Evolutionary conservation across 495 filamentous ascomycete genomes (phyloP).

Genomic region (Aspergillus nidulans): DNA sequence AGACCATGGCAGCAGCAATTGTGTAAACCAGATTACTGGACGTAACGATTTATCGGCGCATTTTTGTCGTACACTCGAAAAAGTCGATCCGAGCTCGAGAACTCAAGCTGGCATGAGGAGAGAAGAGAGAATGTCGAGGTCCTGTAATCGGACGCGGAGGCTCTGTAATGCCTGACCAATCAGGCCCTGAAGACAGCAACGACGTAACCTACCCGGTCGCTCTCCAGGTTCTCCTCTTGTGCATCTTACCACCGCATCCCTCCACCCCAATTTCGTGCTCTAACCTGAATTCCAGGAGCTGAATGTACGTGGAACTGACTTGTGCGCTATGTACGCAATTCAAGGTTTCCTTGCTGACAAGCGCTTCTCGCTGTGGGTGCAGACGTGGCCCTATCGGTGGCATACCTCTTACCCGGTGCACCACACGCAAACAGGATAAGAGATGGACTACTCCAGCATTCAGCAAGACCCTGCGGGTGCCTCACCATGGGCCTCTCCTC

Average conservation of each 20-base stretch:
- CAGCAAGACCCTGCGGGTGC: slow-evolving; percentile 64
- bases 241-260: neutral
- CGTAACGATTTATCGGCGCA: slow-evolving; percentile 8
- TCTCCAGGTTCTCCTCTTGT: slow-evolving; percentile 4
- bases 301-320: slow-evolving; percentile 7
- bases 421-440: slow-evolving; percentile 4
- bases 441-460: slow-evolving; percentile 82
- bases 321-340: neutral
- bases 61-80: neutral
- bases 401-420: slow-evolving; percentile 17
- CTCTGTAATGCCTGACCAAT: slow-evolving; percentile 21
- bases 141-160: slow-evolving; percentile 7
- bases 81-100: neutral
- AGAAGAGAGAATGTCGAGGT: slow-evolving; percentile 2
- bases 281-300: slow-evolving; percentile 4
- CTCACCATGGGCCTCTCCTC: slow-evolving; percentile 80
- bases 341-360: slow-evolving; percentile 4
- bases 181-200: slow-evolving; percentile 19
- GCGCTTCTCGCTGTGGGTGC: slow-evolving; percentile 11
- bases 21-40: slow-evolving; percentile 5
- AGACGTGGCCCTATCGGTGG: slow-evolving; percentile 21
- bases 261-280: neutral
- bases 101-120: neutral
- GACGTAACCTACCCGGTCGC: slow-evolving; percentile 21
- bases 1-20: slow-evolving; percentile 27